Conservation (phyloP, 2,329 filamentous ascomycete species). For the Thermomyces lanuginosus region DNA sequence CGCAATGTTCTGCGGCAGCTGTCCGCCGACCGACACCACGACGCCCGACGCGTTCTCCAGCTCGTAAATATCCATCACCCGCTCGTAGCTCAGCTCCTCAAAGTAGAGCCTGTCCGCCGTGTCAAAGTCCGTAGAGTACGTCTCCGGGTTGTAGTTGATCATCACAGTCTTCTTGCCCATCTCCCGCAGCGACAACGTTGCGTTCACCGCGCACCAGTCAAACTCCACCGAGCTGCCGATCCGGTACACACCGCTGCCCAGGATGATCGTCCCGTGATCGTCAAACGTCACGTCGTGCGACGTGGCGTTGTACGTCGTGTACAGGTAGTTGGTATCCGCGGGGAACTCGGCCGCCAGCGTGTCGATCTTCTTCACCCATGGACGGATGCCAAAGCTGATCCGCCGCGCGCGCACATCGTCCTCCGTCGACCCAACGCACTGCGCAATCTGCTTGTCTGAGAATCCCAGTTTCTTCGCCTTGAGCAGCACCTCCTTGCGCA, state of each 20-base stretch:
- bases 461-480: slow-evolving; percentile 97
- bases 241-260: slow-evolving; percentile 91
- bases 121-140: slow-evolving; percentile 70
- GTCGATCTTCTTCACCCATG: slow-evolving; percentile 97
- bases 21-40: slow-evolving; percentile 88
- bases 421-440: slow-evolving; percentile 69
- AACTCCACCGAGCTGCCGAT: slow-evolving; percentile 98
- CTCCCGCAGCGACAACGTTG: slow-evolving; percentile 62
- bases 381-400: slow-evolving; percentile 72
- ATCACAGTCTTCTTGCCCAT: slow-evolving; percentile 96
- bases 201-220: slow-evolving; percentile 93
- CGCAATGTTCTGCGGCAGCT: slow-evolving; percentile 94
- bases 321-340: slow-evolving; percentile 85
- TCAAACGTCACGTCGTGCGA: slow-evolving; percentile 88
- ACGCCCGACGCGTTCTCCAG: slow-evolving; percentile 72
- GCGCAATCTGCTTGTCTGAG: slow-evolving; percentile 87
- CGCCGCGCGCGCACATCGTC: slow-evolving; percentile 75
- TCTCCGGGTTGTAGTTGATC: slow-evolving; percentile 89
- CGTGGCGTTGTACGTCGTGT: slow-evolving; percentile 94
- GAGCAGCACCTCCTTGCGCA: slow-evolving; percentile 76
- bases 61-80: slow-evolving; percentile 98
- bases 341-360: slow-evolving; percentile 95
- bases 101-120: slow-evolving; percentile 87
- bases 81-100: slow-evolving; percentile 89
- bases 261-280: slow-evolving; percentile 74